Percentiles rank a stretch among this genome's conserved stretches.
phyloP scores from a whole-genome alignment of 2,329 filamentous ascomycete species.

The Kalaharituber pfeilii region DNA sequence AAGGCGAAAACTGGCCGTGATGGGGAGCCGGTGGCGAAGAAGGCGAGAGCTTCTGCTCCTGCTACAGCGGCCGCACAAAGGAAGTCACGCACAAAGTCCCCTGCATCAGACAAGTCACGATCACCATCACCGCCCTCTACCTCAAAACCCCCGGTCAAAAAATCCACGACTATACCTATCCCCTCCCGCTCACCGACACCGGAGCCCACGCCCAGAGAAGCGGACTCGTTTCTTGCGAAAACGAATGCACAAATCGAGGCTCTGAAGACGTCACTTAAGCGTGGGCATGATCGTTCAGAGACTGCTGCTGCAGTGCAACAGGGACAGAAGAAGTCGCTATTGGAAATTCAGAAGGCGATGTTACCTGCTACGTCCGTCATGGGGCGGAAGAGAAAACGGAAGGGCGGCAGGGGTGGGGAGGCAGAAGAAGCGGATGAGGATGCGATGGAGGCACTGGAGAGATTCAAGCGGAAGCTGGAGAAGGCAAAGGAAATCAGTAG shows the following conservation, averaged over 20 bases:
- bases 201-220: slow-evolving; percentile 26
- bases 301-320: slow-evolving; percentile 24
- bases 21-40: slow-evolving; percentile 21
- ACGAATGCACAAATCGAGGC: slow-evolving; percentile 68
- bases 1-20: slow-evolving; percentile 24
- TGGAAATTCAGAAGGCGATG: slow-evolving; percentile 43
- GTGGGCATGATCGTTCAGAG: slow-evolving; percentile 30
- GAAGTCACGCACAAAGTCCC: slow-evolving; percentile 14
- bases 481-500: slow-evolving; percentile 27
- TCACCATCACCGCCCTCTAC: slow-evolving; percentile 10
- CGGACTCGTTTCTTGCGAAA: slow-evolving; percentile 38
- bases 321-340: slow-evolving; percentile 45
- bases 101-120: slow-evolving; percentile 4
- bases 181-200: slow-evolving; percentile 29
- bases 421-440: slow-evolving; percentile 39
- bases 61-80: slow-evolving; percentile 17
- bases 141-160: slow-evolving; percentile 19
- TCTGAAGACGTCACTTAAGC: slow-evolving; percentile 64
- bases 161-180: slow-evolving; percentile 20
- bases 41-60: slow-evolving; percentile 22
- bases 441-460: slow-evolving; percentile 53
- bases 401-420: slow-evolving; percentile 28
- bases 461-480: slow-evolving; percentile 64
- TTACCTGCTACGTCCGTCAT: slow-evolving; percentile 54
- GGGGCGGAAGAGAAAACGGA: slow-evolving; percentile 49